phyloP scores from a whole-genome alignment of 2,329 filamentous ascomycete genomes.

The Botrytis sinoallii region DNA sequence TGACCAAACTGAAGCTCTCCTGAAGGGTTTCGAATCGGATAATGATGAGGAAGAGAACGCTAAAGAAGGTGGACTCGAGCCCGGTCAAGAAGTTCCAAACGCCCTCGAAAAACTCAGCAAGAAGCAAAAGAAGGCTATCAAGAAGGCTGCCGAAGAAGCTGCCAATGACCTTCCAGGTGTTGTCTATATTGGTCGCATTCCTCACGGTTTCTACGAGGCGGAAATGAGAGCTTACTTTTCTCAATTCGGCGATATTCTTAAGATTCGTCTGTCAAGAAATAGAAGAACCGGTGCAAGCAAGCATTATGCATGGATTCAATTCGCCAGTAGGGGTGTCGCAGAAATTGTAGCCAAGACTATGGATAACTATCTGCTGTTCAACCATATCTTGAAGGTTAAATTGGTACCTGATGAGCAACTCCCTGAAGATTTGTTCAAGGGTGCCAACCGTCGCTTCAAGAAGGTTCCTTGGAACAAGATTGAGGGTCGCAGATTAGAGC shows the following conservation, averaged over 20 bases:
- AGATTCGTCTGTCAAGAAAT: constrained; percentile 82
- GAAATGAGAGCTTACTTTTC: constrained; percentile 92
- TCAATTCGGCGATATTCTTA: constrained; percentile 83
- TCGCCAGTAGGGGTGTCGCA: constrained; percentile 71
- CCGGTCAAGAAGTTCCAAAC: constrained; percentile 42
- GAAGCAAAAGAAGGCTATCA: constrained; percentile 49
- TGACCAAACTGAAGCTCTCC: constrained; percentile 52
- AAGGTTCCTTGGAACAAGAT: constrained; percentile 83
- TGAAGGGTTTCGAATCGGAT: constrained; percentile 50
- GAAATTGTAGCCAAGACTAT: constrained; percentile 93
- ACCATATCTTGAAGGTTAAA: constrained; percentile 88
- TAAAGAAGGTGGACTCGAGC: constrained; percentile 37
- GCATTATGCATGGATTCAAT: constrained; percentile 95
- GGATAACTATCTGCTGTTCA: constrained; percentile 96
- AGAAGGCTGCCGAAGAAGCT: constrained; percentile 43
- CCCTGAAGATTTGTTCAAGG: constrained; percentile 81
- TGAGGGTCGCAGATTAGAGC: constrained; percentile 69
- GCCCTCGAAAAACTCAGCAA: constrained; percentile 38
- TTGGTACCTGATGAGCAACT: constrained; percentile 72
- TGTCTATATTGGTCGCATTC: constrained; percentile 86
- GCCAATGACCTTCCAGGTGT: constrained; percentile 64
- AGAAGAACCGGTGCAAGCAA: constrained; percentile 86
- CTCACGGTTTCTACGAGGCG: constrained; percentile 95
- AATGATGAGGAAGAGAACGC: constrained; percentile 43
- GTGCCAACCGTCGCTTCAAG: constrained; percentile 87